Percentiles rank a stretch among this genome's conserved stretches.
These are phyloP conservation scores for Aureobasidium sp. DNA, from an alignment of 2,329 filamentous ascomycete species.

Conservation along the genomic window DNA sequence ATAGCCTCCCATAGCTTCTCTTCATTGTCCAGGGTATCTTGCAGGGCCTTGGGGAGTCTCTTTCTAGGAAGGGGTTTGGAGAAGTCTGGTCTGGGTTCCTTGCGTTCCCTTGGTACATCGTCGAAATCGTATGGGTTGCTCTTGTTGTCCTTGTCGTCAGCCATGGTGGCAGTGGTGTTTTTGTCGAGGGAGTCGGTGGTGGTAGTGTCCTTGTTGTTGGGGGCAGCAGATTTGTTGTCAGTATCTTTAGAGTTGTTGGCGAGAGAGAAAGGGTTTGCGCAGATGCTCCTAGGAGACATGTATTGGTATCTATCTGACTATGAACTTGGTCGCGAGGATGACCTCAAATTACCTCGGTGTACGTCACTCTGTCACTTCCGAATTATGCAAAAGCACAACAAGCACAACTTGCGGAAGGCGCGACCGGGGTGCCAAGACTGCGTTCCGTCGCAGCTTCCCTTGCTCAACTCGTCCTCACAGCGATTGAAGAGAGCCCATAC, in stretches of 20 bases:
- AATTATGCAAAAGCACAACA: background rate
- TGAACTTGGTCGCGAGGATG: background rate
- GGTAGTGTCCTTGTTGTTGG: background rate
- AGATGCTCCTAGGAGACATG: conserved; percentile 13
- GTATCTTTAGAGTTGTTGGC: background rate
- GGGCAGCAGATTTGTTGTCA: background rate
- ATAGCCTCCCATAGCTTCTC: conserved; percentile 71
- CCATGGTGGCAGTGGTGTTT: background rate
- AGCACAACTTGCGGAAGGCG: background rate
- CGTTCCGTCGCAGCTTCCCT: background rate
- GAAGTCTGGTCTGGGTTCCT: conserved; percentile 40
- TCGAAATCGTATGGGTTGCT: conserved; percentile 19
- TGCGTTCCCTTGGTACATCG: conserved; percentile 37
- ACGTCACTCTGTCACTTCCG: background rate
- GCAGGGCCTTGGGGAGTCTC: conserved; percentile 48
- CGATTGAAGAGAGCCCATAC: background rate
- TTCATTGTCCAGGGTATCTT: conserved; percentile 52
- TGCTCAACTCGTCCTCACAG: background rate
- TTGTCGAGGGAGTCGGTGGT: background rate
- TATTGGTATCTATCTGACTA: background rate
- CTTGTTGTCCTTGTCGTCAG: conserved; percentile 17
- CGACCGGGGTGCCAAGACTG: background rate
- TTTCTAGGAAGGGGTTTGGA: conserved; percentile 42
- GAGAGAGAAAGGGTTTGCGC: conserved; percentile 5
- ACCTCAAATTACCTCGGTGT: background rate